These are phyloP conservation scores for Pseudogymnoascus sp. DNA, from an alignment of 2,329 filamentous ascomycete species.

Conservation along the genomic window DNA sequence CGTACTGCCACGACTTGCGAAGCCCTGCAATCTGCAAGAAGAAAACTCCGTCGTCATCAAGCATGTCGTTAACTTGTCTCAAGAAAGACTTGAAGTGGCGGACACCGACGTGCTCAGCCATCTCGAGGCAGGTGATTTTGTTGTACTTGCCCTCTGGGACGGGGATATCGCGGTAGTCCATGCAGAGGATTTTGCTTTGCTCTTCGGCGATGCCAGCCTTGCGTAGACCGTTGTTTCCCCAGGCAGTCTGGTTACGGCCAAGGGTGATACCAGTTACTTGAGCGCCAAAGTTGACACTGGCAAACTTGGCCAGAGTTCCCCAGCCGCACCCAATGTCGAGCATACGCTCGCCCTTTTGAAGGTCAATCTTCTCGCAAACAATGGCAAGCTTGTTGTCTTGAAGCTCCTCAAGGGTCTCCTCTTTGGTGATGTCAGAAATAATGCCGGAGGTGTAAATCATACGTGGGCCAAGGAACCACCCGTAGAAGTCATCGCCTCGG, in stretches of 20 bases:
- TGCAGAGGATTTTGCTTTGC: slow-evolving; percentile 87
- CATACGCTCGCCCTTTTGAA: slow-evolving; percentile 71
- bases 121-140: slow-evolving; percentile 96
- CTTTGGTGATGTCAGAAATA: slow-evolving; percentile 76
- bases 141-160: slow-evolving; percentile 71
- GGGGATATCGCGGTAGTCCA: slow-evolving; percentile 94
- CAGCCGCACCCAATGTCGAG: slow-evolving; percentile 97
- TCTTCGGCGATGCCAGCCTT: slow-evolving; percentile 73
- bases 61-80: slow-evolving; percentile 85
- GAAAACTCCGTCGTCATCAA: slow-evolving; percentile 92
- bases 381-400: slow-evolving; percentile 96
- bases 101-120: slow-evolving; percentile 97
- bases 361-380: slow-evolving; percentile 89
- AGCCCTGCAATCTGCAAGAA: slow-evolving; percentile 94
- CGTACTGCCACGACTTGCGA: slow-evolving; percentile 92
- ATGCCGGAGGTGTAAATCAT: slow-evolving; percentile 99
- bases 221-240: slow-evolving; percentile 86
- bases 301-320: slow-evolving; percentile 92
- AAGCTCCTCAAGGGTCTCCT: slow-evolving; percentile 87
- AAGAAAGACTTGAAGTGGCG: slow-evolving; percentile 76
- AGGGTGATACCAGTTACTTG: slow-evolving; percentile 82
- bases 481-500: slow-evolving; percentile 96
- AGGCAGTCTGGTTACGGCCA: slow-evolving; percentile 90
- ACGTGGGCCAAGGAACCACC: slow-evolving; percentile 93
- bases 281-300: slow-evolving; percentile 83